phyloP scores from a whole-genome alignment of 2,329 filamentous ascomycete genomes.

The Endoconidiophora laricicola region DNA sequence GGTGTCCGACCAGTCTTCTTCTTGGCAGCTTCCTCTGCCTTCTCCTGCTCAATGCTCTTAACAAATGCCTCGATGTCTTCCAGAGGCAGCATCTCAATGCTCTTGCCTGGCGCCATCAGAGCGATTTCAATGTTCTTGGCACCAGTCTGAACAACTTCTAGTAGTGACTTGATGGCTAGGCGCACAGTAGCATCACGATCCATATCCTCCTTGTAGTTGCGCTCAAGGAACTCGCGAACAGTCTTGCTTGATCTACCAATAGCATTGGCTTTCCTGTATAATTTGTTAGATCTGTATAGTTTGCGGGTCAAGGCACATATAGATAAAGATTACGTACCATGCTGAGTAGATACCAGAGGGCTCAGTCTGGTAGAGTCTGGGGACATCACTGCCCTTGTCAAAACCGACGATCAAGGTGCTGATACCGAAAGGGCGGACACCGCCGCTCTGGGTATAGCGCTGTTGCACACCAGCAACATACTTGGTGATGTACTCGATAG shows the following conservation, averaged over 20 bases:
- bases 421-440: conserved; percentile 96
- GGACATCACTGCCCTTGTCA: conserved; percentile 76
- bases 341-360: conserved; percentile 99
- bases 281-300: background rate
- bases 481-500: conserved; percentile 99
- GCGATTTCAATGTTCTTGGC: conserved; percentile 99
- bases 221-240: conserved; percentile 92
- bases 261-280: conserved; percentile 85
- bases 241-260: conserved; percentile 98
- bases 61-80: conserved; percentile 96
- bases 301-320: background rate
- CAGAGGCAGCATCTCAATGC: conserved; percentile 80
- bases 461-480: conserved; percentile 97
- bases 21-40: conserved; percentile 94
- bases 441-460: conserved; percentile 95
- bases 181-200: conserved; percentile 91
- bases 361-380: conserved; percentile 92
- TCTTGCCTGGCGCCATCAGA: conserved; percentile 85
- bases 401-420: conserved; percentile 98
- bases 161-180: conserved; percentile 89
- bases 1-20: conserved; percentile 73
- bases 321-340: conserved; percentile 45
- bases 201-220: conserved; percentile 98
- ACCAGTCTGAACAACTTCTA: conserved; percentile 96
- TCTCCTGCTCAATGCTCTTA: conserved; percentile 98